Base-by-base conservation (phyloP, 108 stramenopile species). In the Cyclotella atomus region DNA sequence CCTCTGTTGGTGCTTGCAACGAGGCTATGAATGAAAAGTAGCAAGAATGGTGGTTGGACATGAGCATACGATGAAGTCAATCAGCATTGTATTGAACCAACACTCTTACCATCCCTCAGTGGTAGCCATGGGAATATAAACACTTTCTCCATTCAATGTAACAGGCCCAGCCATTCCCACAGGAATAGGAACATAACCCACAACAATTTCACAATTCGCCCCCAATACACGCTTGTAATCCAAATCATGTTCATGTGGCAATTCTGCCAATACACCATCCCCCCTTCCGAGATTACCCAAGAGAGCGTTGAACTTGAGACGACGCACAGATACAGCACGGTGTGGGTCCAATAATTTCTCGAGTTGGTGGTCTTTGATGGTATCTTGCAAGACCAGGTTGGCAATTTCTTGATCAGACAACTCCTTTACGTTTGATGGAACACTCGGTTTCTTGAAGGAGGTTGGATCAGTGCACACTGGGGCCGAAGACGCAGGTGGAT, bases 171-270 rank as follows among this genome's bases (percentile, higher is more conserved):
- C 96, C 55, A 98, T 82, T 27, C 98, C 98, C 21, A 98, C 95
- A 4, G 98, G 98, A 70, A 98, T 79, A 3, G 97, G 98, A 23
- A 98, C 87, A 77, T 98, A 99, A 19, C 98, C 98, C 21, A 97
- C 92, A 29, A 98, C 97, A 70, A 97, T 97, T 82, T 99, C 98
- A 83, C 98, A 99, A 78, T 99, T 99, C 27, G 97, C 95, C 19
- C 97, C 97, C 53, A 94, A 83, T 28, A 99, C 93, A 27, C 90
- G 85, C 55, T 82, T 71, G 76, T 99, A 99, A 71, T 97, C 96
- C 69, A 95, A 74, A 30, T 86, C 87, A 6, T 90, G 85, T 53
- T 82, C 67, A 52, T 71, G 75, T 19, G 96, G 95, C 21, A 96
- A 75, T 36, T 91, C 69, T 9, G 84, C 81, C 59, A 93, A 77